Evolutionary conservation across 2,329 filamentous ascomycete genomes (phyloP), one percentile per base, ranked within the genome.

Genomic region (Amauroascus niger): DNA sequence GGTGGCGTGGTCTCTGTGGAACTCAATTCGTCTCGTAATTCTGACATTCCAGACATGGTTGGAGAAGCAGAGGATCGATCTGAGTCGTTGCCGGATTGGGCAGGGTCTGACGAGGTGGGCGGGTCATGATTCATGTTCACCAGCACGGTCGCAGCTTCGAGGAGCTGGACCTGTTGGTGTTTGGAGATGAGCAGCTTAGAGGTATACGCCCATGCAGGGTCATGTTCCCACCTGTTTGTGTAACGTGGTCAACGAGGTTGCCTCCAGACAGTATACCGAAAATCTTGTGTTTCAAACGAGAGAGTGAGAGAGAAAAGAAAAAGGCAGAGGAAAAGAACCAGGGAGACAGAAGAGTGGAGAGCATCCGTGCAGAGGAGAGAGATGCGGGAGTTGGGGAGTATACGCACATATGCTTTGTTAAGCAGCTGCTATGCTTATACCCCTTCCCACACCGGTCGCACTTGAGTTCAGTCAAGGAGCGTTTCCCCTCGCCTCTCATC

Each of bases 341-440:
- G n/a, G 37, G 37, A 18, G 37, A 9, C 6, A 16, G 37, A 6
- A 18, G 37, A 40, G 37, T 4, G n/a, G n/a, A n/a, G n/a, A n/a
- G n/a, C n/a, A n/a, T n/a, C n/a, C n/a, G 37, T 18, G 37, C 3
- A 13, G 9, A 40, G 1, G 37, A 18, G 14, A 40, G 16, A 18
- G 37, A 9, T 18, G 14, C 28, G 50, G 40, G 43, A 18, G 6
- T 40, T 2, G 39, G 79, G 76, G 61, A 64, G 63, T 60, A 70
- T 79, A 95, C 93, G 82, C 84, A 97, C 93, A 96, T 86, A 84
- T 98, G 93, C 82, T 97, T 98, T 71, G 88, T 94, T 79, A 98
- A 83, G 83, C 93, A 98, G 78, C 93, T 97, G 83, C 90, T 95
- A 80, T 98, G 93, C 83, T 98, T 98, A 82, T 98, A 98, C 75